Evolutionary conservation across 305 asterid species (phyloP).

Genomic region (Fraxinus xanthoxyloides): DNA sequence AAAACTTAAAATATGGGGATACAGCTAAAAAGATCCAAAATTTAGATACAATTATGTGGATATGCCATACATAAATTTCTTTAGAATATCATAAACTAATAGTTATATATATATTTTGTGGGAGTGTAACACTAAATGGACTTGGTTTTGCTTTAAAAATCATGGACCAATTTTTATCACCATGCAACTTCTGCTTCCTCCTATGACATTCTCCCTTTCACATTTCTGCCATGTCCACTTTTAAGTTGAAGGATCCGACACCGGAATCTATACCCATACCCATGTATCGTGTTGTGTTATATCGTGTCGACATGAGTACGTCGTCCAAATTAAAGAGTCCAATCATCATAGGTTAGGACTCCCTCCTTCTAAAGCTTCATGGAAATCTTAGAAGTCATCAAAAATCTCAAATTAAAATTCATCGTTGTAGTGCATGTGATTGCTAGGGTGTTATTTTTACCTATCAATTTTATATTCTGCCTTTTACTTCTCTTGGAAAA

Average conservation of each 20-base stretch:
- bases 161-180: neutral
- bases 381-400: neutral
- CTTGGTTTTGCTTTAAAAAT: neutral
- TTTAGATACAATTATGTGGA: neutral
- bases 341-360: neutral
- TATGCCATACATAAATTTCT: neutral
- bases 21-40: neutral
- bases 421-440: neutral
- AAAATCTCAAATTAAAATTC: neutral
- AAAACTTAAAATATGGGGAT: neutral
- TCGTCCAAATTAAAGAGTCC: neutral
- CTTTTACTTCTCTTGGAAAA: neutral
- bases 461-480: neutral
- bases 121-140: neutral
- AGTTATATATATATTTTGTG: neutral
- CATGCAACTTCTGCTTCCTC: neutral
- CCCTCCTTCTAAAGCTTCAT: neutral
- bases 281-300: neutral
- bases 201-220: neutral
- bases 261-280: neutral
- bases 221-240: neutral
- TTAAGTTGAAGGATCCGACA: neutral
- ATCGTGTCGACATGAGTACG: neutral
- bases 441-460: neutral
- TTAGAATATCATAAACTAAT: neutral